Evolutionary conservation across 2,329 filamentous ascomycete genomes (phyloP), one percentile per base, ranked within the genome.

Genomic region (Parastagonospora avenae): DNA sequence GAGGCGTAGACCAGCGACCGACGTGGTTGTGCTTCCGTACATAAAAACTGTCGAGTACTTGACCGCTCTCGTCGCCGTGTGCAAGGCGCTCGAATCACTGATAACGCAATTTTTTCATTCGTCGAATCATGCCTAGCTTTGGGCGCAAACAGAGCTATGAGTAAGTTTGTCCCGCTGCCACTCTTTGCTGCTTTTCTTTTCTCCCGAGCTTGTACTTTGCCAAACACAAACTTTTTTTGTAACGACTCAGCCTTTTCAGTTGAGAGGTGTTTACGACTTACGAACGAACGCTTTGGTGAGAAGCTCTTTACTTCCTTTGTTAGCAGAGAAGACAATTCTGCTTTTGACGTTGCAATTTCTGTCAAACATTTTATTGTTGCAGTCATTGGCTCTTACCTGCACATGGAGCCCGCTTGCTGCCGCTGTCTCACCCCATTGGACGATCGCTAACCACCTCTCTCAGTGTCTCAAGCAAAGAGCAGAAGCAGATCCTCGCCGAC

Each of bases 111-210:
- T 46, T 50, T 46, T 42, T 50, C 39, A 42, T 42, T 46, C 36
- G 46, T 40, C 38, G 60, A 60, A 65, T 59, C 60, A 74, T 74
- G 72, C 69, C 71, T 59, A 73, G 69, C 64, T 71, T 71, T 70
- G 68, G 68, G 54, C 68, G 68, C 58, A 71, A 69, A 50, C 64
- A 67, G 58, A 74, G 70, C 70, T 72, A 72, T 62, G 71, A 74
- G 72, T 74, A 63, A 73, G 71, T 60, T 15, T 37, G 41, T 33
- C 49, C 50, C 43, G 48, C 47, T 48, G 55, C 45, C 44, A 19
- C 46, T 51, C 47, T 53, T 42, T 46, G 41, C 24, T 40, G 44
- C 48, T 54, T 60, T 50, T 46, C 36, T 44, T 50, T 49, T 51
- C 40, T 42, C 31, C 14, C 19, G 35, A 32, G 10, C 35, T 27